phyloP scores from a whole-genome alignment of 371 early-diverging fungal species.

The Zopfochytrium polystomum region DNA sequence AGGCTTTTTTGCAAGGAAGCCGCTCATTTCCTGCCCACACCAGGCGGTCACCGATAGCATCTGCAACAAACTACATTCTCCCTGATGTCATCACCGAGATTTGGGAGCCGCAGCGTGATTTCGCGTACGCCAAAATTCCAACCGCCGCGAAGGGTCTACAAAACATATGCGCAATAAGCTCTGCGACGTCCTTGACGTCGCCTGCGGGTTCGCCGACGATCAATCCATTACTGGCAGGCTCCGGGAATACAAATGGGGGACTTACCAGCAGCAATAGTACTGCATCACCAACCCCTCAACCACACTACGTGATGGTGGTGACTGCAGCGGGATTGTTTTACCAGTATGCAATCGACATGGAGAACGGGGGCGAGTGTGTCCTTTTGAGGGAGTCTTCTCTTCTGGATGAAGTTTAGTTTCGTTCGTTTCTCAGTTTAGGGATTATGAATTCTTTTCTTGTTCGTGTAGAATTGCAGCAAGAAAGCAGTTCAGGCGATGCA shows the following conservation, averaged over 20 bases:
- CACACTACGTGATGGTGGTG: conserved; percentile 71
- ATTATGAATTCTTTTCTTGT: no score
- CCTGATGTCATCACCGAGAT: conserved; percentile 87
- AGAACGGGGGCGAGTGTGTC: conserved; percentile 88
- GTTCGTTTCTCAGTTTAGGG: no score
- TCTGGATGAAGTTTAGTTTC: conserved; percentile 32
- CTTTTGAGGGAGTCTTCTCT: conserved; percentile 67
- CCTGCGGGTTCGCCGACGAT: not conserved
- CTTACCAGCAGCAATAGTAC: not conserved
- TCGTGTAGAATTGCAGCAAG: no score
- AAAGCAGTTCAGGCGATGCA: no score
- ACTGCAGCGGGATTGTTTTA: conserved; percentile 90
- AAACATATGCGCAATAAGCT: conserved; percentile 76
- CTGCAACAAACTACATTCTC: conserved; percentile 60
- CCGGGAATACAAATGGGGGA: not conserved
- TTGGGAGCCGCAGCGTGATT: conserved; percentile 93
- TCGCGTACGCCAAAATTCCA: conserved; percentile 84
- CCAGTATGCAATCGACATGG: conserved; percentile 83
- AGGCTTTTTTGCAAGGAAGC: not conserved
- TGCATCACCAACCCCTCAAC: conserved; percentile 1
- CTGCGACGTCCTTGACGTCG: not conserved
- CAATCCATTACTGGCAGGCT: conserved; percentile 1
- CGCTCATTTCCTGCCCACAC: conserved; percentile 1
- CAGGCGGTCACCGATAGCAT: conserved; percentile 39
- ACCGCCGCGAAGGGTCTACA: conserved; percentile 56